Evolutionary conservation across 1,284 basidiomycete species (phyloP).

Genomic region (Hemileia vastatrix): DNA sequence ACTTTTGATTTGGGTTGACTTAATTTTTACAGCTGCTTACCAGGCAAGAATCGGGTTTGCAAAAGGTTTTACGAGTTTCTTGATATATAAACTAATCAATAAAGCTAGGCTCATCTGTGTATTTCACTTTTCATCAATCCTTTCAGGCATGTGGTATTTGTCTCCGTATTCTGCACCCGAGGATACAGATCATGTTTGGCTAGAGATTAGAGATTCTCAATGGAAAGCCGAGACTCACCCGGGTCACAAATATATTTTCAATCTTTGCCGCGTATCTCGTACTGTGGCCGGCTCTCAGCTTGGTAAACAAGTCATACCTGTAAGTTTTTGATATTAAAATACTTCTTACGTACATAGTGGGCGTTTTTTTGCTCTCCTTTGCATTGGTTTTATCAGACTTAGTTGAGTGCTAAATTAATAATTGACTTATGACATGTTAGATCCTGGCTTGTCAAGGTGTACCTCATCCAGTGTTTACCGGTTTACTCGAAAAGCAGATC

Average conservation of each 20-base stretch:
- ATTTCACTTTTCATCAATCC: background rate
- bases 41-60: constrained; percentile 20
- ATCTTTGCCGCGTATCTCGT: constrained; percentile 7
- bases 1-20: no score
- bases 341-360: background rate
- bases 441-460: constrained; percentile 3
- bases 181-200: background rate
- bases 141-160: constrained; percentile 15
- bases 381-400: background rate
- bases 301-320: constrained; percentile 13
- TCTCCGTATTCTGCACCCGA: background rate
- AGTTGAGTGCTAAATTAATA: no score
- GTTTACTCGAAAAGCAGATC: constrained; percentile 1
- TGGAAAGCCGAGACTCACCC: constrained; percentile 9
- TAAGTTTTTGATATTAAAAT: background rate
- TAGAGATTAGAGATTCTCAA: constrained; percentile 19
- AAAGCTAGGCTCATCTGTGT: background rate
- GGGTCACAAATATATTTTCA: constrained; percentile 6
- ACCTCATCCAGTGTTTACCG: background rate
- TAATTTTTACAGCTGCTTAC: constrained; percentile 8
- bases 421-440: no score
- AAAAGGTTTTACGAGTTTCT: constrained; percentile 5
- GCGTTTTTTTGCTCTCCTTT: background rate
- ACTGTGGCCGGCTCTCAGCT: background rate
- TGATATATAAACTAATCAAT: background rate